Base-by-base conservation (phyloP, 306 rosid species). In the Nissolia schottii region DNA sequence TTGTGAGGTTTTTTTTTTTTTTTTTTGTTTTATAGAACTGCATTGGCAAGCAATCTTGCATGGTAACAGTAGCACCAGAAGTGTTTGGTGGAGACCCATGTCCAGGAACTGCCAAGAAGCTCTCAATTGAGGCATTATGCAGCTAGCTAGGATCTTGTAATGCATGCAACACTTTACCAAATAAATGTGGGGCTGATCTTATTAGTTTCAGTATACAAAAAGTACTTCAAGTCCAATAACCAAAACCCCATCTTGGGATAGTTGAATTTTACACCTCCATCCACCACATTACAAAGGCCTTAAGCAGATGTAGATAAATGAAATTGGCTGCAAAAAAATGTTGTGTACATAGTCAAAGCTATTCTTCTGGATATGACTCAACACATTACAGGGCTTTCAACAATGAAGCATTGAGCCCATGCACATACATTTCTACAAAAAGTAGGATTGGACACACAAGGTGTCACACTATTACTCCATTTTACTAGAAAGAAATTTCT, bases 51-150 rank as follows among this genome's bases (percentile, higher is more conserved):
- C 84, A 85, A 72, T 79, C 85, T 49, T 85, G 93, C 73, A 28
- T 57, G 18, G 87, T 88, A 37, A 69, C 85, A 1, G 87, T 83
- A 10, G 86, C 83, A 63, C 49, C 87, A 58, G 71, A 79, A 79
- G 85, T 79, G 18, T 83, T 85, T 67, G 90, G 90, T 29, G 92
- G 89, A 75, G 92, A 88, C 59, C 92, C 92, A 37, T 87, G 88
- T 70, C 90, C 84, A 0, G 86, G 83, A 40, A 70, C 24, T 70
- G 60, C 49, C 22, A 88, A 83, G 84, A 91, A 85, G 83, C 48
- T 85, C 54, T 77, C 89, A 43, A 40, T 83, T 37, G 91, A 84
- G 64, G 91, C 84, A n/a, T 37, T 81, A 32, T 89, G 91, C 90
- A 72, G 71, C 74, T 79, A 72, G 71, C 74, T 79, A 73, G 79